Conservation (phyloP, 352 stramenopile species). For the Globisporangium echinulatum region DNA sequence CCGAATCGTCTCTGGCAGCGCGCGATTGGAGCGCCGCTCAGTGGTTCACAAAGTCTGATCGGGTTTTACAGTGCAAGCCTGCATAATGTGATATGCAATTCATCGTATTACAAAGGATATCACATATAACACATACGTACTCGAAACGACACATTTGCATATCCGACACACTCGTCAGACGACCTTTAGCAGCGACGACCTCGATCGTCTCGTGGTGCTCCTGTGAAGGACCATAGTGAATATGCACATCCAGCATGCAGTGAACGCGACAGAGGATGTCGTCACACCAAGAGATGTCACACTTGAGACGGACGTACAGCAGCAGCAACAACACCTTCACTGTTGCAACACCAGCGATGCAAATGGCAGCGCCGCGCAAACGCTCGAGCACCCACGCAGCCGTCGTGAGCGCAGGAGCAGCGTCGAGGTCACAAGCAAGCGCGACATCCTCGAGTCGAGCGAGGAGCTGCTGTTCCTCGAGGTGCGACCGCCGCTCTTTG, state of each 20-base stretch:
- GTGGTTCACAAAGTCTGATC: constrained; percentile 11
- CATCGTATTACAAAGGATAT: background rate
- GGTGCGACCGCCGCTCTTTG: constrained; percentile 12
- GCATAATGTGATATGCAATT: background rate
- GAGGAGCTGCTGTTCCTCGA: constrained; percentile 15
- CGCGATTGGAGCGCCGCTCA: background rate
- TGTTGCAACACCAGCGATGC: background rate
- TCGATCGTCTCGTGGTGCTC: too few species aligned
- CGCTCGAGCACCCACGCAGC: background rate
- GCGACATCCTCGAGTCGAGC: constrained; percentile 10
- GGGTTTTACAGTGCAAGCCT: background rate
- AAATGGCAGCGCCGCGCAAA: background rate
- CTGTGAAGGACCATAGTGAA: too few species aligned
- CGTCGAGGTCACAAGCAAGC: constrained; percentile 3
- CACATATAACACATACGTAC: background rate
- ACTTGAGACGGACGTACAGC: background rate
- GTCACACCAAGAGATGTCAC: background rate
- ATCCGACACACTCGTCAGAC: too few species aligned
- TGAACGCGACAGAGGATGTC: constrained; percentile 1
- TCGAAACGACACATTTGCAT: background rate
- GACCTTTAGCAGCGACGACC: too few species aligned
- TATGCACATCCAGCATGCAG: background rate
- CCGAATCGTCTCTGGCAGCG: constrained; percentile 3
- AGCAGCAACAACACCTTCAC: background rate
- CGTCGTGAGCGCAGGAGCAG: background rate